Evolutionary conservation across 1,284 basidiomycete genomes (phyloP).

Genomic region (Cryptococcus jaspeensis): DNA sequence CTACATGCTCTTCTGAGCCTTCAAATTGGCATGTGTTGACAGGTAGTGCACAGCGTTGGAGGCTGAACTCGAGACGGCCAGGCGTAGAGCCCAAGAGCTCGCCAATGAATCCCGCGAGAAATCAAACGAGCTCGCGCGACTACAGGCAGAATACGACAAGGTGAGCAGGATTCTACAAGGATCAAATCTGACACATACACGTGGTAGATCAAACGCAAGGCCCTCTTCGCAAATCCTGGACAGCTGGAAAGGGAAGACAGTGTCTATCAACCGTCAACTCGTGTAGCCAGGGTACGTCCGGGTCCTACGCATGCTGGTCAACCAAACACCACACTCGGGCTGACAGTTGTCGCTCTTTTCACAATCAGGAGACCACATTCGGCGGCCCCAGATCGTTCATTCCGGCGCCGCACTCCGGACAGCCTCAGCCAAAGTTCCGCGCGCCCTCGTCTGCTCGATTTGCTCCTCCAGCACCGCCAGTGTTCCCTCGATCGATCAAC

Average conservation of each 20-base stretch:
- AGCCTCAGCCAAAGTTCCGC: too few species aligned
- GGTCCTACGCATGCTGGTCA: too few species aligned
- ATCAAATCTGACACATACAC: background rate
- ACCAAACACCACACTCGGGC: too few species aligned
- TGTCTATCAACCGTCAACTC: too few species aligned
- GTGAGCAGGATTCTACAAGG: constrained; percentile 2
- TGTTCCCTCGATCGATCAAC: background rate
- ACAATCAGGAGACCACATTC: too few species aligned
- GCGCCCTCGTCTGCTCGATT: background rate
- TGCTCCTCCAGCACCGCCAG: background rate
- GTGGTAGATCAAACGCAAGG: constrained; percentile 21
- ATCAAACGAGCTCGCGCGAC: constrained; percentile 17
- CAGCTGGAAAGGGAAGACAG: background rate
- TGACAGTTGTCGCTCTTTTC: too few species aligned
- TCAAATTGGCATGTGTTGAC: background rate
- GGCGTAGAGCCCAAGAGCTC: constrained; percentile 11
- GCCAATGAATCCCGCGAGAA: constrained; percentile 18
- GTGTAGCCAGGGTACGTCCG: too few species aligned
- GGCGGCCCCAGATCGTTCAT: too few species aligned
- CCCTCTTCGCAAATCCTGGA: constrained; percentile 8
- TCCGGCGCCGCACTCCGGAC: too few species aligned
- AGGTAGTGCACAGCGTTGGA: constrained; percentile 7
- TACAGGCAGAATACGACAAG: constrained; percentile 16
- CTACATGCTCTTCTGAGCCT: background rate
- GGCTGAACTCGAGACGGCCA: constrained; percentile 12